Base-by-base conservation (phyloP, 2,329 filamentous ascomycete genomes). In the Calonectria fujianensis region DNA sequence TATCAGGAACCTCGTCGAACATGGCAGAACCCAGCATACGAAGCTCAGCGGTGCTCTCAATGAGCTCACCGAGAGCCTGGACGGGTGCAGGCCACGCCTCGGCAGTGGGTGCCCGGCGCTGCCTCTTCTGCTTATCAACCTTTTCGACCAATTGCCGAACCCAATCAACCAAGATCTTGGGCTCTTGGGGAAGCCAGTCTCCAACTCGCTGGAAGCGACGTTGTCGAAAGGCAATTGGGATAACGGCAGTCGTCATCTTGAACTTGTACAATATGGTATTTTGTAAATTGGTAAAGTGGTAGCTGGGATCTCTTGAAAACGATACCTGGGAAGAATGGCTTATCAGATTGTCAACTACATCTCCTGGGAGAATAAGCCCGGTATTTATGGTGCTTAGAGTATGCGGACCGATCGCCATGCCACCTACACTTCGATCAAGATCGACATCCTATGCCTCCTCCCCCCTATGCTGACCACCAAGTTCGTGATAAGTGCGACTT, bases 1-100 rank as follows among this genome's bases (percentile, higher is more conserved):
- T 79, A 70, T 77, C 57, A 11, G 80, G 79, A 5, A 80, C 72
- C 45, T 81, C 80, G 10, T 48, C 63, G 16, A 74, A 74, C 72
- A 74, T 74, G 20, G 52, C 51, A 1, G 72, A 74, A 4, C 78
- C 80, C 65, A 78, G 61, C 79, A 81, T 80, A 7, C 80, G 78
- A 32, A 81, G 76, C 32, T 78, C 74, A 4, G 75, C 35, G 10
- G 57, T 41, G 24, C 35, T 16, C 27, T 63, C 24, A 31, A 63
- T 63, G 27, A 63, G 57, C 24, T 41, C n/a, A 18, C 37, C 24
- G 16, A 63, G 37, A 7, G n/a, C 57, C 24, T 63, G 14, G 8
- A 63, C 57, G 10, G 57, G 57, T 11, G 18, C 6, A 18, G 57
- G 57, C 57, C 57, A 63, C 37, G 8, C n/a, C 57, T 20, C 14